A percentile compares a stretch with the other conserved stretches of the same genome.
These are phyloP conservation scores for Phaeosphaeriaceae sp. DNA, from an alignment of 2,329 filamentous ascomycete genomes.

Conservation along the genomic window DNA sequence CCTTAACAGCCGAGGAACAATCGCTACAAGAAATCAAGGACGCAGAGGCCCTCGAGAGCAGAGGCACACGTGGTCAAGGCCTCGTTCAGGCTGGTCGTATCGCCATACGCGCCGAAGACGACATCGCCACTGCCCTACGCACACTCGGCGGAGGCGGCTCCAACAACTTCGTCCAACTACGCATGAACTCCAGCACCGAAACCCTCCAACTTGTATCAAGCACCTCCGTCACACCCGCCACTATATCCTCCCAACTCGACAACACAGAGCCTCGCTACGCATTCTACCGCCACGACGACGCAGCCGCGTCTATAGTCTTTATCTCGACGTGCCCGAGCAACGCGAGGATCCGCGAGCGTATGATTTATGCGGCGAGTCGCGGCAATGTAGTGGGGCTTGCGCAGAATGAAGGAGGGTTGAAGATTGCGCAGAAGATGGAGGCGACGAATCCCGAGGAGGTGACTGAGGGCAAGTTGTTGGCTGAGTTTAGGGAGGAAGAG, in stretches of 20 bases:
- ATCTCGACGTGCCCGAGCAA: conserved; percentile 80
- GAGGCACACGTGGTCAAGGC: conserved; percentile 65
- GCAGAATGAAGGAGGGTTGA: conserved; percentile 68
- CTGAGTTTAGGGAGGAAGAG: conserved; percentile 73
- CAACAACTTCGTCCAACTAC: conserved; percentile 68
- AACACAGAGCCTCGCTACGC: conserved; percentile 75
- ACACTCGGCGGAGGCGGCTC: conserved; percentile 61
- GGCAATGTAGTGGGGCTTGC: conserved; percentile 68
- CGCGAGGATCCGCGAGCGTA: conserved; percentile 79
- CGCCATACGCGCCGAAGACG: conserved; percentile 63
- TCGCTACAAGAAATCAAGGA: conserved; percentile 74
- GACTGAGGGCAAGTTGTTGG: conserved; percentile 67
- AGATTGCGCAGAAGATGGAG: conserved; percentile 72
- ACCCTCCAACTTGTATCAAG: conserved; percentile 69
- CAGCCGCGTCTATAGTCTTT: conserved; percentile 69
- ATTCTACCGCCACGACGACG: conserved; percentile 74
- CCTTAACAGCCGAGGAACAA: conserved; percentile 79
- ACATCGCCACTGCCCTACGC: conserved; percentile 69
- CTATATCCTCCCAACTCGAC: conserved; percentile 68
- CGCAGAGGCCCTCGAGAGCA: conserved; percentile 75
- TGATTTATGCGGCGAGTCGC: conserved; percentile 76
- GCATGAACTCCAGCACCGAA: conserved; percentile 75
- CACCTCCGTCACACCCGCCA: conserved; percentile 59
- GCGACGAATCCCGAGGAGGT: conserved; percentile 72
- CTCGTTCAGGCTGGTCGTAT: conserved; percentile 47